Evolutionary conservation across 345 rosid species (phyloP).

Genomic region (Eutrema heterophyllum): DNA sequence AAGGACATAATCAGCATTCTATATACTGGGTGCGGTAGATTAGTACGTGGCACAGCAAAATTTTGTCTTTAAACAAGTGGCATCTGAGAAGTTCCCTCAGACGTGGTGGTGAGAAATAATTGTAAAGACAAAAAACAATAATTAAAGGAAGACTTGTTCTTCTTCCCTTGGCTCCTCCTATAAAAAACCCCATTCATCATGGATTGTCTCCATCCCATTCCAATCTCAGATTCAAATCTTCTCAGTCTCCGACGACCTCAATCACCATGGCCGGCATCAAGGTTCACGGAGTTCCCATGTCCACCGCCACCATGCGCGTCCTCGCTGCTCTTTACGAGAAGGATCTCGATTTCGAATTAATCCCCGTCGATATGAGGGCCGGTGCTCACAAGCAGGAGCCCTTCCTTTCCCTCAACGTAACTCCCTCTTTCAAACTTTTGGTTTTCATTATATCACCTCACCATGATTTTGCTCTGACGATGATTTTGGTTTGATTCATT

Average conservation of each 20-base stretch:
- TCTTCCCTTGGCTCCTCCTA: background rate
- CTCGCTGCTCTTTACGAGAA: constrained; percentile 59
- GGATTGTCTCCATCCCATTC: background rate
- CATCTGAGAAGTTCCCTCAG: no score
- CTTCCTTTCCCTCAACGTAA: constrained; percentile 54
- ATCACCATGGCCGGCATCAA: constrained; percentile 42
- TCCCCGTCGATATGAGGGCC: constrained; percentile 40
- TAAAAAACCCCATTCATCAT: background rate
- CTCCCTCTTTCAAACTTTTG: background rate
- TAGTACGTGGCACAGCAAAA: no score
- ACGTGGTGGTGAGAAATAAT: constrained; percentile 11
- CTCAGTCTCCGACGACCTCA: background rate
- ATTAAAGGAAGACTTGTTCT: background rate
- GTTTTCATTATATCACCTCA: background rate
- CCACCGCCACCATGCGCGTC: constrained; percentile 49
- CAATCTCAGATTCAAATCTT: background rate
- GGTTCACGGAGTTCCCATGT: constrained; percentile 38
- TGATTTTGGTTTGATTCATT: background rate
- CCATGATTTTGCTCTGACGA: no score
- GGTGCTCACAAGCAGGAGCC: constrained; percentile 63
- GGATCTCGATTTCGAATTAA: constrained; percentile 46
- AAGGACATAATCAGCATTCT: no score
- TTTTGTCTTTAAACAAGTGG: no score
- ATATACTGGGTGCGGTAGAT: no score
- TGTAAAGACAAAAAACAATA: background rate